These are phyloP conservation scores for Gryganskiella cystojenkinii DNA, from an alignment of 192 early-diverging fungal genomes.

Conservation along the genomic window DNA sequence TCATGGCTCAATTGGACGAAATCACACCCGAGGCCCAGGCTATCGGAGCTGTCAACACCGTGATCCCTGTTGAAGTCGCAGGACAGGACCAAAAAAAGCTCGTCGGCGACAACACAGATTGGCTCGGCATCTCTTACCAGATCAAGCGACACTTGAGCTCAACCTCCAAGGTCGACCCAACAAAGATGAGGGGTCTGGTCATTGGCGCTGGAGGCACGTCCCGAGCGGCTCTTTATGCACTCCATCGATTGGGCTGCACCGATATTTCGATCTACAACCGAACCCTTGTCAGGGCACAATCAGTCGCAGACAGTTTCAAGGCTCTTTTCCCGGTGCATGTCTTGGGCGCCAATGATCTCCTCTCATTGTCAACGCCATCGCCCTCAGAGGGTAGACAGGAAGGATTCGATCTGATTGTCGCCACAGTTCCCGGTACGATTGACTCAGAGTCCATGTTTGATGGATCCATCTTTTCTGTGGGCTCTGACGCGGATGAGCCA, in stretches of 20 bases:
- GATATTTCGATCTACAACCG: constrained; percentile 89
- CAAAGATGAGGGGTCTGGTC: constrained; percentile 74
- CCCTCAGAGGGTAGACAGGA: background rate
- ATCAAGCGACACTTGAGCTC: constrained; percentile 61
- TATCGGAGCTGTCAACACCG: constrained; percentile 97
- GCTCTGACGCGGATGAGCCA: constrained; percentile 44
- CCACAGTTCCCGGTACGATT: constrained; percentile 86
- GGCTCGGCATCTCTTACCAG: constrained; percentile 83
- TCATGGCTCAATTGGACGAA: constrained; percentile 79
- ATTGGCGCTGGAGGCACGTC: constrained; percentile 96
- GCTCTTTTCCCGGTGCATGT: constrained; percentile 61
- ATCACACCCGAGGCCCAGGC: constrained; percentile 79
- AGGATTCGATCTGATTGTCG: constrained; percentile 73
- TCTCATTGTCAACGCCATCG: constrained; percentile 37
- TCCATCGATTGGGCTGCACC: constrained; percentile 75
- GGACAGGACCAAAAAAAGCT: constrained; percentile 53
- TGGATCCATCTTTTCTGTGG: constrained; percentile 35
- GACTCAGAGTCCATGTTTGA: constrained; percentile 67
- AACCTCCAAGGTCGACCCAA: constrained; percentile 12
- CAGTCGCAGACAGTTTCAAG: constrained; percentile 70
- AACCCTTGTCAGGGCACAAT: constrained; percentile 77
- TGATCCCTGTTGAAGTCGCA: constrained; percentile 58
- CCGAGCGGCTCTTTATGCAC: constrained; percentile 89
- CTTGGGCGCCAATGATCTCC: constrained; percentile 55
- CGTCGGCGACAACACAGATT: constrained; percentile 97